phyloP scores from a whole-genome alignment of 2,329 filamentous ascomycete genomes.

The Pseudocercospora fijiensis region DNA sequence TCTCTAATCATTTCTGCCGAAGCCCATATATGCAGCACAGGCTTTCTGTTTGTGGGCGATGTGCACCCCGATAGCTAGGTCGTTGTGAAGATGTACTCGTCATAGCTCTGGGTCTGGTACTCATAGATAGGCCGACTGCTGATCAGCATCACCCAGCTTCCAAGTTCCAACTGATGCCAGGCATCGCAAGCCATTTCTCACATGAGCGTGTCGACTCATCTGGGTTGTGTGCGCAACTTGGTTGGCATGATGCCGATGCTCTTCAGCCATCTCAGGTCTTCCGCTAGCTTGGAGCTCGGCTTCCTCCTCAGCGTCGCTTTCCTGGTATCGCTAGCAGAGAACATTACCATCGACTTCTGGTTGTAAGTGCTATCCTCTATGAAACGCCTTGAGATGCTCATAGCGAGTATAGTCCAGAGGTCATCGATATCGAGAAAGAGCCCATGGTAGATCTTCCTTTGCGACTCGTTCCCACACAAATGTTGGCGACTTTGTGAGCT shows the following conservation, averaged over 20 bases:
- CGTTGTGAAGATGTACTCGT: not conserved
- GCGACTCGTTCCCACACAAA: not conserved
- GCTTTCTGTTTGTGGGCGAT: not conserved
- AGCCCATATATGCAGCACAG: not conserved
- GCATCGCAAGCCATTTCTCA: not conserved
- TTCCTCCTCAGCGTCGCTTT: not conserved
- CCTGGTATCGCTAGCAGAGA: not conserved
- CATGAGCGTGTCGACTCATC: not conserved
- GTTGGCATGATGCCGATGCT: not conserved
- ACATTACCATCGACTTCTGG: not conserved
- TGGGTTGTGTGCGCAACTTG: not conserved
- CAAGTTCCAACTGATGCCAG: not conserved
- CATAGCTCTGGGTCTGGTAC: not conserved
- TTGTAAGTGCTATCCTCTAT: not conserved
- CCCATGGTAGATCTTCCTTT: not conserved
- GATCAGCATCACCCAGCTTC: not conserved
- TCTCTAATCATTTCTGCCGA: not conserved
- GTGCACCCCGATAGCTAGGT: not conserved
- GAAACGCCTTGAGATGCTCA: not conserved
- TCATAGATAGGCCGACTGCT: not conserved
- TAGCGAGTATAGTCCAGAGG: not conserved
- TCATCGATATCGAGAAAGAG: conserved; percentile 4
- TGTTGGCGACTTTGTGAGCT: not conserved
- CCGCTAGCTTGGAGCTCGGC: not conserved
- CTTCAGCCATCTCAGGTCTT: not conserved